Conservation (phyloP, 2,329 filamentous ascomycete species). For the Fusarium odoratissimum region DNA sequence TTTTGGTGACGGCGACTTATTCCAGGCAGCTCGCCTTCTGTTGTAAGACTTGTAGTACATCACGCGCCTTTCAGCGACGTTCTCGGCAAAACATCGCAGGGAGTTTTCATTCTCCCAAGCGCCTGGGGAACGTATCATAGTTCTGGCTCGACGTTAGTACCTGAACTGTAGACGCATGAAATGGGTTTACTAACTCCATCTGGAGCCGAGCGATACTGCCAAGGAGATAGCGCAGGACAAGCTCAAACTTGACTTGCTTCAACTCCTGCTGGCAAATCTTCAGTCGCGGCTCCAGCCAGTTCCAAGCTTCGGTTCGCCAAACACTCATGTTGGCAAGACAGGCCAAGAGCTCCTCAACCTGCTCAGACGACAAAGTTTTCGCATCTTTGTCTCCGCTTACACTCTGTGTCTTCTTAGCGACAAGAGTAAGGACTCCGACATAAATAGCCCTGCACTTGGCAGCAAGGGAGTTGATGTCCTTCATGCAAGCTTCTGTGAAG, state of each 20-base stretch:
- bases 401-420: background rate
- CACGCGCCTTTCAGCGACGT: background rate
- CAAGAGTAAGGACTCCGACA: background rate
- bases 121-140: background rate
- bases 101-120: background rate
- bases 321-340: background rate
- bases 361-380: rapidly evolving
- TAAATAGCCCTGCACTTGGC: background rate
- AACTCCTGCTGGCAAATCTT: background rate
- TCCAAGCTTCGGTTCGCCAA: background rate
- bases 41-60: background rate
- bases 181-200: background rate
- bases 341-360: background rate
- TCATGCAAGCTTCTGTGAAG: background rate
- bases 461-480: background rate
- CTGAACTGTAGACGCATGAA: rapidly evolving
- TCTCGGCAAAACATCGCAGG: background rate
- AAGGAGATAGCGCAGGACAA: constrained; percentile 1
- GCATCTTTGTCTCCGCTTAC: rapidly evolving
- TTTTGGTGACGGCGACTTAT: rapidly evolving
- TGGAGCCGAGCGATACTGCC: constrained; percentile 10
- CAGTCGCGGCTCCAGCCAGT: constrained; percentile 9
- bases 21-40: background rate
- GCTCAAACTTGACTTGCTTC: constrained; percentile 2
- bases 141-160: background rate